Conservation (phyloP, 306 rosid species). For the Sicyos edulis region DNA sequence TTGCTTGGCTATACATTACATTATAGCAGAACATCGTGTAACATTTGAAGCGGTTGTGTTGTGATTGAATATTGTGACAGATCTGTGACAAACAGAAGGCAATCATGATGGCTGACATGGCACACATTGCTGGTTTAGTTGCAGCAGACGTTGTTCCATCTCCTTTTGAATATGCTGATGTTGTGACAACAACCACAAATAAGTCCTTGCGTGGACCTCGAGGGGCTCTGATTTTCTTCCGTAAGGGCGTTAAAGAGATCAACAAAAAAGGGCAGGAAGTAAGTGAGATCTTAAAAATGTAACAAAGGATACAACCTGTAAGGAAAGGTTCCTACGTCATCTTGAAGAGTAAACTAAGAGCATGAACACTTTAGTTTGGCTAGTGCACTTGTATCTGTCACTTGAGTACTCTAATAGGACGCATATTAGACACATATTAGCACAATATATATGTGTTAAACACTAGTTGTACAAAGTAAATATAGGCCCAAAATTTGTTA, state of each 20-base stretch:
- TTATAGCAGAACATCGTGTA: neutral
- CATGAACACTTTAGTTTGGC: neutral
- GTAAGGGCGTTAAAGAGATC: conserved; percentile 77
- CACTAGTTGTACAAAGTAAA: neutral
- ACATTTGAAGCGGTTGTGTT: neutral
- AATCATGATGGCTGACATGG: conserved; percentile 42
- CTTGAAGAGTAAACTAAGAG: neutral
- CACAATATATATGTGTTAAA: neutral
- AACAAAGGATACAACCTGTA: neutral
- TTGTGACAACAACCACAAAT: conserved; percentile 90
- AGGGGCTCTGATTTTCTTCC: conserved; percentile 90
- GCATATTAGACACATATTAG: neutral
- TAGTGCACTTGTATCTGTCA: neutral
- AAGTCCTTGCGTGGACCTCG: conserved; percentile 98
- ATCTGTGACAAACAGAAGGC: conserved; percentile 46
- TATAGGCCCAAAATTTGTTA: neutral
- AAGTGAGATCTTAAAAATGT: conserved; percentile 30
- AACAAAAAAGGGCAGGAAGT: conserved; percentile 93
- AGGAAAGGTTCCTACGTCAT: neutral
- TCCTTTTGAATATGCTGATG: conserved; percentile 41
- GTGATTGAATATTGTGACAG: conserved; percentile 25
- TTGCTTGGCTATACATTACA: conserved; percentile 1
- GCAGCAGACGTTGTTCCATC: conserved; percentile 43
- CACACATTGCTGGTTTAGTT: conserved; percentile 46
- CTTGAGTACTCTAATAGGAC: neutral